A percentile compares a stretch with the other conserved stretches of the same genome.
Evolutionary conservation across 2,329 filamentous ascomycete species (phyloP).

Genomic region (Huntiella bhutanensis): DNA sequence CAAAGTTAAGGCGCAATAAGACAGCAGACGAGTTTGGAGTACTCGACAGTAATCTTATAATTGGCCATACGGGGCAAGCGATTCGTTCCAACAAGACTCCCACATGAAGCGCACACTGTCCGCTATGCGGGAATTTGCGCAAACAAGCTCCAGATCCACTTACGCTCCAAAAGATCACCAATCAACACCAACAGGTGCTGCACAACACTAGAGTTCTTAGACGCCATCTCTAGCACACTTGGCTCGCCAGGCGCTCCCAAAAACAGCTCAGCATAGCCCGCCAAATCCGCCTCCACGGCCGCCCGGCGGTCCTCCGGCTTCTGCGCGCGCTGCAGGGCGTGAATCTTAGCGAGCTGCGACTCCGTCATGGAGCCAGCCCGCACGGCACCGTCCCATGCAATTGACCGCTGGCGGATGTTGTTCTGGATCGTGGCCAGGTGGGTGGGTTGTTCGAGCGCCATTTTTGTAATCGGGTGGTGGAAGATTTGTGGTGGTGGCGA

Average conservation of each 20-base stretch:
- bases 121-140: slow-evolving; percentile 5
- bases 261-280: slow-evolving; percentile 64
- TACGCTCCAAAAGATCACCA: slow-evolving; percentile 74
- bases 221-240: slow-evolving; percentile 65
- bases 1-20: neutral
- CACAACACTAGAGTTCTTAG: slow-evolving; percentile 73
- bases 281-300: slow-evolving; percentile 59
- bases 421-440: slow-evolving; percentile 76
- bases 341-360: slow-evolving; percentile 84
- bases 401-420: slow-evolving; percentile 89
- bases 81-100: no score
- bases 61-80: no score
- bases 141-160: slow-evolving; percentile 14
- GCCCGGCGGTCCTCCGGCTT: slow-evolving; percentile 67
- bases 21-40: no score
- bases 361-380: slow-evolving; percentile 87
- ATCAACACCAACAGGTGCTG: slow-evolving; percentile 88
- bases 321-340: slow-evolving; percentile 87
- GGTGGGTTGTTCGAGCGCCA: slow-evolving; percentile 83
- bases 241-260: slow-evolving; percentile 52
- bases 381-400: slow-evolving; percentile 94
- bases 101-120: neutral
- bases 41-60: neutral
- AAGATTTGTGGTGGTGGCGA: neutral
- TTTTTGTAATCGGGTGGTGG: slow-evolving; percentile 19